Percentiles rank a stretch among this genome's conserved stretches.
Evolutionary conservation across 345 rosid species (phyloP).

Genomic region (Euphorbia peplus): DNA sequence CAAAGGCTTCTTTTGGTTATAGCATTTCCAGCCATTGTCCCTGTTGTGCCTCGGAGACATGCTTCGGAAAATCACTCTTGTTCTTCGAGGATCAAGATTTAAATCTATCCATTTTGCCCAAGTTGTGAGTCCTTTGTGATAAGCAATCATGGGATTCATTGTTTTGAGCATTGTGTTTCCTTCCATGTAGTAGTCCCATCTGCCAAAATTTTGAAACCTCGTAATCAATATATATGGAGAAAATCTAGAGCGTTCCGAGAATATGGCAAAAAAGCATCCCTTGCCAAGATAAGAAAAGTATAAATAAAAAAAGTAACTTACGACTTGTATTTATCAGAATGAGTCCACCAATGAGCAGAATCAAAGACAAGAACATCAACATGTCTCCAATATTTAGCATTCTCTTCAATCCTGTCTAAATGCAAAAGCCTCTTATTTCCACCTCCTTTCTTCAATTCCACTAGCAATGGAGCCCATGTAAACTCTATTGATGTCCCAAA

Average conservation of each 20-base stretch:
- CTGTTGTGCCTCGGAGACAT: constrained; percentile 81
- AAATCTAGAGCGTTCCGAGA: too few species aligned
- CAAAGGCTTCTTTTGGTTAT: constrained; percentile 70
- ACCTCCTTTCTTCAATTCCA: constrained; percentile 61
- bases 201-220: constrained; percentile 19
- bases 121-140: constrained; percentile 59
- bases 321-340: constrained; percentile 68
- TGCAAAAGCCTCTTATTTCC: constrained; percentile 63
- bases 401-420: constrained; percentile 83
- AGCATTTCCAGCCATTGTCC: constrained; percentile 83
- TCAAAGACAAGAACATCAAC: constrained; percentile 86
- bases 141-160: constrained; percentile 71
- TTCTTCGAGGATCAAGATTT: constrained; percentile 52
- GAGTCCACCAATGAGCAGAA: constrained; percentile 99
- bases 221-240: not conserved
- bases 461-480: constrained; percentile 92
- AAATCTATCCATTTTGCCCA: constrained; percentile 74
- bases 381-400: constrained; percentile 86
- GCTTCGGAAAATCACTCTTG: constrained; percentile 62
- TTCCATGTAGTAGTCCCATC: constrained; percentile 79
- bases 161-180: constrained; percentile 37
- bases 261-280: too few species aligned
- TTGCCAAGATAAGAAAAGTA: too few species aligned
- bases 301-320: too few species aligned
- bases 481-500: constrained; percentile 77